Evolutionary conservation across 768 basidiomycete genomes (phyloP).

Genomic region (Zangia roseola): DNA sequence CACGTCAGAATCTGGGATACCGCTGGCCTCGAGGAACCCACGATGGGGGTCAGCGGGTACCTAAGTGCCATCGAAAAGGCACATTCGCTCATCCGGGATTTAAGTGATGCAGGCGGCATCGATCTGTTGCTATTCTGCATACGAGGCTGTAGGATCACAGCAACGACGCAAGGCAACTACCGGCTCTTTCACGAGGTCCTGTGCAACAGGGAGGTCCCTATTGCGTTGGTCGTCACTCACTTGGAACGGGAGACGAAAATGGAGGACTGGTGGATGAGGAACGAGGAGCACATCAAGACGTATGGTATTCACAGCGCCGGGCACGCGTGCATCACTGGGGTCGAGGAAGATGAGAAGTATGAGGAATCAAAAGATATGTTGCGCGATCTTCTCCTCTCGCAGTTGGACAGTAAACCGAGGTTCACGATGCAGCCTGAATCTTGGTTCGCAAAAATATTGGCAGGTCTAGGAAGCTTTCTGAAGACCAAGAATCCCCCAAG

Average conservation of each 20-base stretch:
- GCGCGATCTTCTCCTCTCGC: slow-evolving; percentile 17
- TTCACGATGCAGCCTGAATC: slow-evolving; percentile 27
- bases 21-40: slow-evolving; percentile 31
- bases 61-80: slow-evolving; percentile 31
- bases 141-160: slow-evolving; percentile 32
- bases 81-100: slow-evolving; percentile 22
- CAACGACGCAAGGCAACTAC: slow-evolving; percentile 37
- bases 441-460: slow-evolving; percentile 24
- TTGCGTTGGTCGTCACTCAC: slow-evolving; percentile 40
- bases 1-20: slow-evolving; percentile 30
- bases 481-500: slow-evolving; percentile 21
- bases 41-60: slow-evolving; percentile 28
- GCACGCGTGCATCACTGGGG: slow-evolving; percentile 43
- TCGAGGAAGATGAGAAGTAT: slow-evolving; percentile 34
- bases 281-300: slow-evolving; percentile 20
- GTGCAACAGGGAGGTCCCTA: slow-evolving; percentile 39
- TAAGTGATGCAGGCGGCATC: slow-evolving; percentile 26
- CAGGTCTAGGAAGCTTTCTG: slow-evolving; percentile 20
- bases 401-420: slow-evolving; percentile 7
- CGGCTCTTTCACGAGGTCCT: slow-evolving; percentile 39
- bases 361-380: slow-evolving; percentile 31
- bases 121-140: slow-evolving; percentile 40
- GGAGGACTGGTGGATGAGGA: slow-evolving; percentile 38
- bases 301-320: slow-evolving; percentile 31
- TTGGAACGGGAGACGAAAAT: slow-evolving; percentile 36